Conservation (phyloP, 352 stramenopile genomes). For the Globisporangium alternatum region DNA sequence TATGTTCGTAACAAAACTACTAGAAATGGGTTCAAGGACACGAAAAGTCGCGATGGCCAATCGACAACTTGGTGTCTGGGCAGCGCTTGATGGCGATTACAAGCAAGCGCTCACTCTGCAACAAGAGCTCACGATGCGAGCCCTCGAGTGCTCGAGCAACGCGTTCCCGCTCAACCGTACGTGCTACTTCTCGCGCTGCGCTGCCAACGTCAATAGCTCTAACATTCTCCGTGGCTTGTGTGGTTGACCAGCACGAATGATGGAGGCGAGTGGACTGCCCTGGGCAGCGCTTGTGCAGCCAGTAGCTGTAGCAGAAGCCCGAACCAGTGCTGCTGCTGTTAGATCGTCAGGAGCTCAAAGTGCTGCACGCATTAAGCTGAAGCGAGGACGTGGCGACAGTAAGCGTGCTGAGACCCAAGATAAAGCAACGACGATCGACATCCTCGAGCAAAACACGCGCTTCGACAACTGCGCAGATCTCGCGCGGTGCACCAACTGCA, state of each 20-base stretch:
- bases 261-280: slow-evolving; percentile 4
- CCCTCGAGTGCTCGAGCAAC: not conserved
- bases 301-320: too few species aligned
- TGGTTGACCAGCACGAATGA: not conserved
- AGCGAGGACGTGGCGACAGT: not conserved
- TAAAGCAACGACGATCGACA: not conserved
- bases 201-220: not conserved
- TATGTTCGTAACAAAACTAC: too few species aligned
- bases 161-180: slow-evolving; percentile 7
- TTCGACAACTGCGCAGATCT: slow-evolving; percentile 1
- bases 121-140: not conserved
- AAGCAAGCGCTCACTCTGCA: too few species aligned
- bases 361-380: not conserved
- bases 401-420: not conserved
- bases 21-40: too few species aligned
- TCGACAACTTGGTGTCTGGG: too few species aligned
- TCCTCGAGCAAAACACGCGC: not conserved
- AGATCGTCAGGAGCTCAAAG: not conserved
- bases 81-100: too few species aligned
- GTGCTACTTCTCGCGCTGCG: not conserved
- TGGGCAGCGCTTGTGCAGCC: not conserved
- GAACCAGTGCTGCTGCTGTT: too few species aligned
- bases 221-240: not conserved
- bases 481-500: slow-evolving; percentile 2
- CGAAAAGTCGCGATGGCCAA: not conserved